Percentiles rank a stretch among this genome's conserved stretches.
Conservation (phyloP, 2,329 filamentous ascomycete species). For the Dendrostoma leiphaemia region DNA sequence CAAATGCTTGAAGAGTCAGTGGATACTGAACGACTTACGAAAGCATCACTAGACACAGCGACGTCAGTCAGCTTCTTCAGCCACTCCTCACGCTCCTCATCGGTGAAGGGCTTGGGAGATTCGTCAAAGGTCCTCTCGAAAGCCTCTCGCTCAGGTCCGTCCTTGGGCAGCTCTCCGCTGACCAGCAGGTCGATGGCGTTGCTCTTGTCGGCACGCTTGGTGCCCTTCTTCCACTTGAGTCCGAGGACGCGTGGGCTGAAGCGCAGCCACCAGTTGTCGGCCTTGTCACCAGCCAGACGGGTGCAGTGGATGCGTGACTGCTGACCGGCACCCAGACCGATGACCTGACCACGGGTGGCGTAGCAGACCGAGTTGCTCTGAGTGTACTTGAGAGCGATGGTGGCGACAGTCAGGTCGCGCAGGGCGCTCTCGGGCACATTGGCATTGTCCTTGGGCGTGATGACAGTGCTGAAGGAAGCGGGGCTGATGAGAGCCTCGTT, state of each 20-base stretch:
- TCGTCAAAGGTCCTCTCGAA: conserved; percentile 91
- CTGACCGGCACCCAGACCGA: conserved; percentile 93
- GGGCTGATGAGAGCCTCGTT: conserved; percentile 88
- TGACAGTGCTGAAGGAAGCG: conserved; percentile 78
- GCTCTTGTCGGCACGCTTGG: conserved; percentile 95
- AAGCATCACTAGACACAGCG: conserved; percentile 89
- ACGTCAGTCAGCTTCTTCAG: conserved; percentile 78
- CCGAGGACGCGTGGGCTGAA: conserved; percentile 87
- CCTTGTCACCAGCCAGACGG: conserved; percentile 93
- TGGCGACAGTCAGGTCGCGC: conserved; percentile 89
- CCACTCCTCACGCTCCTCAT: conserved; percentile 84
- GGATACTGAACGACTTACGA: conserved; percentile 60
- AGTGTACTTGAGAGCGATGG: conserved; percentile 97
- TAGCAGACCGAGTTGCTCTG: conserved; percentile 99
- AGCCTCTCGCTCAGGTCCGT: conserved; percentile 77
- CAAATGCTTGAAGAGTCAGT: neutral
- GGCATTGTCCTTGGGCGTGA: conserved; percentile 77
- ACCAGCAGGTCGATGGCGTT: conserved; percentile 96
- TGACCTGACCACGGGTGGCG: conserved; percentile 86
- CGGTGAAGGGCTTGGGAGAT: conserved; percentile 78
- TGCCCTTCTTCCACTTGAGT: conserved; percentile 96
- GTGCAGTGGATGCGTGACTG: conserved; percentile 99
- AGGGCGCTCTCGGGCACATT: conserved; percentile 77
- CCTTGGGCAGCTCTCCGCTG: conserved; percentile 82
- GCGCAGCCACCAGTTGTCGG: conserved; percentile 99